A percentile compares a stretch with the other conserved stretches of the same genome.
phyloP scores from a whole-genome alignment of 140 eudicot species.

The Cichorium intybus region DNA sequence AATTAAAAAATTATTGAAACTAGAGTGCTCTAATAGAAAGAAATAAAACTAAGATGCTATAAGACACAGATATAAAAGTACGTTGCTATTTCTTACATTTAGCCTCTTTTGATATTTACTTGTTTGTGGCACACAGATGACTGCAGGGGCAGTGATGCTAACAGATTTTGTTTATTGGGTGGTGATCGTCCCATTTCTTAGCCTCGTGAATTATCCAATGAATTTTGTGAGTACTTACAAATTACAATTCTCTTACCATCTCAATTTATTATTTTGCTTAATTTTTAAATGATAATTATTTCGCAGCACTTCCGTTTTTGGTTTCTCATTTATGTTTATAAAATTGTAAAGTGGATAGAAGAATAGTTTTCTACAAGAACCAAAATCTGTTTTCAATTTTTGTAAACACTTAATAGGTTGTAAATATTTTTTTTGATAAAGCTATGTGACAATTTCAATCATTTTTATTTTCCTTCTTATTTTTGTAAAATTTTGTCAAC shows the following conservation, averaged over 20 bases:
- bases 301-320: background rate
- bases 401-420: background rate
- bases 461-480: background rate
- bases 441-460: background rate
- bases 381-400: background rate
- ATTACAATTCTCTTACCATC: constrained; percentile 6
- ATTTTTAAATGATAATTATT: background rate
- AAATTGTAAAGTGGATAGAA: background rate
- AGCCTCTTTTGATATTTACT: constrained; percentile 8
- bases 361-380: background rate
- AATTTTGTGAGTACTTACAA: constrained; percentile 53
- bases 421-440: background rate
- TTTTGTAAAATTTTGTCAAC: background rate
- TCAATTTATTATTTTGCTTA: constrained; percentile 1
- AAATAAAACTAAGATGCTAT: background rate
- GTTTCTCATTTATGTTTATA: background rate
- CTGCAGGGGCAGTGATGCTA: constrained; percentile 88
- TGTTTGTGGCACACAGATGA: constrained; percentile 61
- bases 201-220: constrained; percentile 55
- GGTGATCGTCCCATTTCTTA: constrained; percentile 76
- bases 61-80: background rate
- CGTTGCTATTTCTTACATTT: background rate
- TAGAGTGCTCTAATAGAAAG: background rate
- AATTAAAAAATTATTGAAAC: too few relatives aligned
- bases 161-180: constrained; percentile 87